Evolutionary conservation across 2,329 filamentous ascomycete genomes (phyloP), one percentile per base, ranked within the genome.

Genomic region (Plenodomus tracheiphilus): DNA sequence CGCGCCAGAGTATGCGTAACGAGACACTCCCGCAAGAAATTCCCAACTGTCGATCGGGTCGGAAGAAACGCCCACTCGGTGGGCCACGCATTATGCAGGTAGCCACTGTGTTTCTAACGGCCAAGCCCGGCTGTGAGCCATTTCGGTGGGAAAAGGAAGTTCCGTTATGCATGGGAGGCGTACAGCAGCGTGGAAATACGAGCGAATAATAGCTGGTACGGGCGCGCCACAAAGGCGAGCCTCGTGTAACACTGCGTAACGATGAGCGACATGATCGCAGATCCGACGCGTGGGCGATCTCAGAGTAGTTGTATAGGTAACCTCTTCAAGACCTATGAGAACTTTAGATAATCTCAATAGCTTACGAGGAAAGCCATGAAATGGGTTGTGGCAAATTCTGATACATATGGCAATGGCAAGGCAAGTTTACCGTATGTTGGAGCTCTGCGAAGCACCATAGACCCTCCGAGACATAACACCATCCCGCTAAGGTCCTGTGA

Each of bases 181-280:
- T 41, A 56, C 54, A 49, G 41, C 50, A 52, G 43, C 38, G 39
- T 51, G 42, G 41, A 10, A 20, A 46, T 39, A 49, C 39, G 49
- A 39, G 43, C 35, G 46, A 48, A 41, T 45, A 35, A 43, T 48
- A 56, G 46, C 3, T 20, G 17, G 44, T 45, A 47, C 44, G 57
- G 57, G 45, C 43, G 39, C 39, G 45, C 54, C 57, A 48, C 49
- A 43, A 39, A 36, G 43, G 39, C 40, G 54, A 49, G 51, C 53
- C 43, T 18, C 25, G 55, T 58, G 53, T 51, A 25, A 62, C 55
- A 30, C 17, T 47, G 22, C 25, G 30, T 38, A 46, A 48, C 41
- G n/a, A 34, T 18, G 30, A 39, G 32, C 41, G 20, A 35, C 7
- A 3, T 25, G 22, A 18, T 13, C 7, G 17, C 3, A 39, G 15